Conservation (phyloP, 83 land plant genomes). For the Thuja plicata region DNA sequence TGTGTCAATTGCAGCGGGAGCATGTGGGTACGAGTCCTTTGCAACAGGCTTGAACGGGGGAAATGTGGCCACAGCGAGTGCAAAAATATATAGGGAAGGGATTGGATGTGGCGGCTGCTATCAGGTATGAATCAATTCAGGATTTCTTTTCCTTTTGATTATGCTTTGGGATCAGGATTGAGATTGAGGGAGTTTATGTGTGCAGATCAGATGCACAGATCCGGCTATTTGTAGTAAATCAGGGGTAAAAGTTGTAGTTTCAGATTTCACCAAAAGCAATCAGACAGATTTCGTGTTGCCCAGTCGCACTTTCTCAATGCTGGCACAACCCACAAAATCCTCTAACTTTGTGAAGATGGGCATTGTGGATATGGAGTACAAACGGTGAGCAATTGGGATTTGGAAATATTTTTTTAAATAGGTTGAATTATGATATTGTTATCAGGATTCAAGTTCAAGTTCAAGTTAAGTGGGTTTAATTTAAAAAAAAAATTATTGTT, state of each 20-base stretch:
- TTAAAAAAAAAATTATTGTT: too few species aligned
- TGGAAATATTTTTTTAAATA: too few species aligned
- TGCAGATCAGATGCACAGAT: conserved; percentile 59
- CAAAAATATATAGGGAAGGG: too few species aligned
- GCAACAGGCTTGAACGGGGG: conserved; percentile 40
- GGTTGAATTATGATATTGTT: too few species aligned
- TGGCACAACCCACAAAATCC: too few species aligned
- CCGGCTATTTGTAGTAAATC: conserved; percentile 31
- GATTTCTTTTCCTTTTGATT: background rate
- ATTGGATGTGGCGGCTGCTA: conserved; percentile 34
- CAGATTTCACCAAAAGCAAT: conserved; percentile 32
- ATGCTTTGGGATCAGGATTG: background rate
- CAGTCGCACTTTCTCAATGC: conserved; percentile 27
- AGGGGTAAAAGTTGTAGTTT: conserved; percentile 11
- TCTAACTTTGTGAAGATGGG: too few species aligned
- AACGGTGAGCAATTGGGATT: conserved; percentile 14
- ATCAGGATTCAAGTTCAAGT: too few species aligned
- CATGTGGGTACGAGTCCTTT: conserved; percentile 46
- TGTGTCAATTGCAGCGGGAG: background rate
- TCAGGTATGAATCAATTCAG: conserved; percentile 26
- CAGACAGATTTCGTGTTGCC: conserved; percentile 38
- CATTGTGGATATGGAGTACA: too few species aligned
- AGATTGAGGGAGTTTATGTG: background rate
- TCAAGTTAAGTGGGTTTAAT: too few species aligned
- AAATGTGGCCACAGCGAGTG: too few species aligned